Percentiles rank a stretch among this genome's conserved stretches.
Evolutionary conservation across 768 basidiomycete genomes (phyloP).

Genomic region (Boletus reticuloceps): DNA sequence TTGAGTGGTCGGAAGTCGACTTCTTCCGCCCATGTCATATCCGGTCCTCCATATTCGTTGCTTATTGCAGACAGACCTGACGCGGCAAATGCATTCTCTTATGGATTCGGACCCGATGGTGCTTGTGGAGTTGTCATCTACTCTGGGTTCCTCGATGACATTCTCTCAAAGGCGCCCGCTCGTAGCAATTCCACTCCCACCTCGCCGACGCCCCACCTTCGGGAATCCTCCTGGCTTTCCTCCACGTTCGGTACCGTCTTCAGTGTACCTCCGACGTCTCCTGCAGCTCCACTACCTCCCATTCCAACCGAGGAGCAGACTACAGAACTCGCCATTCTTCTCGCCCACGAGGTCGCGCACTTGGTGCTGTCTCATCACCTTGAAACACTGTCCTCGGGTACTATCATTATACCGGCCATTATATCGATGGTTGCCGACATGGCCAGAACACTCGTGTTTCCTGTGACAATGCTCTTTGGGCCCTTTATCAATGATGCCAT

Average conservation of each 20-base stretch:
- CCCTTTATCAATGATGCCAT: conserved; percentile 96
- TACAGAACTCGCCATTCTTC: conserved; percentile 80
- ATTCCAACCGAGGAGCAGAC: conserved; percentile 80
- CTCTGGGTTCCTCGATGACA: conserved; percentile 88
- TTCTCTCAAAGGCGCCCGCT: conserved; percentile 49
- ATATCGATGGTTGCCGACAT: conserved; percentile 77
- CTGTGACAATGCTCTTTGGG: conserved; percentile 86
- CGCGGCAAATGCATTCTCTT: conserved; percentile 88
- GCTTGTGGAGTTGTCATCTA: conserved; percentile 94
- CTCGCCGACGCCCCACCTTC: conserved; percentile 12
- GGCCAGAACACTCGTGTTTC: conserved; percentile 77
- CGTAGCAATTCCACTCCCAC: conserved; percentile 26
- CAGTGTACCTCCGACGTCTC: conserved; percentile 30
- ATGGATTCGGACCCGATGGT: conserved; percentile 90
- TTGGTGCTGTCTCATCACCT: conserved; percentile 88
- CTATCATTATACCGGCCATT: conserved; percentile 78
- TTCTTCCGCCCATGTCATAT: conserved; percentile 52
- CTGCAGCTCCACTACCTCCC: conserved; percentile 38
- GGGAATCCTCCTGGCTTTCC: conserved; percentile 44
- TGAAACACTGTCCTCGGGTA: conserved; percentile 83
- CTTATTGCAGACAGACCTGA: conserved; percentile 87
- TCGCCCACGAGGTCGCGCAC: conserved; percentile 94
- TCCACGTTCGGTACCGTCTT: conserved; percentile 46
- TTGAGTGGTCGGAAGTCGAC: conserved; percentile 43
- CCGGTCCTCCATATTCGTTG: conserved; percentile 88